Evolutionary conservation across 2,329 filamentous ascomycete species (phyloP), one percentile per base, ranked within the genome.

Genomic region (Bipolaris gigantea): DNA sequence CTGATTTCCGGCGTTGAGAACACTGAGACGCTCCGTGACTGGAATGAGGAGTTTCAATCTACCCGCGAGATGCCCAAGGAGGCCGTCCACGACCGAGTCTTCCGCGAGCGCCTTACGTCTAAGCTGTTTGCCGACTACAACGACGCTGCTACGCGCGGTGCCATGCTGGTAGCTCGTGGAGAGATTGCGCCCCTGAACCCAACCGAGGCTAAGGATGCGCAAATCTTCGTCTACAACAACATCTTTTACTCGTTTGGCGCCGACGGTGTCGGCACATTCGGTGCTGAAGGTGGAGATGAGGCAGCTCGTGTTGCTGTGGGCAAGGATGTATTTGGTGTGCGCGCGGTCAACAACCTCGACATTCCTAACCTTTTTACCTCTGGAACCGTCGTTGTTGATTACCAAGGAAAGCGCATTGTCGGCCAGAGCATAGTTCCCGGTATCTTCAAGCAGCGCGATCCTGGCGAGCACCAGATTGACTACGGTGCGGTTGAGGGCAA

Each of bases 141-240:
- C 60, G 94, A 99, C 72, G 93, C 94, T 42, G 94, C 95, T 51
- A 89, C 92, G 36, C 87, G 91, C 57, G 94, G 94, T 58, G 93
- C 94, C 30, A 89, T 97, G 41, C 81, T 97, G 63, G 93, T 99
- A 49, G 93, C 92, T 21, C 85, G 90, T 53, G 94, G 94, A 49
- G 94, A 99, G 74, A 89, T 99, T 60, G 87, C 92, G 18, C 91
- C 94, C 6, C 79, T 99, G 50, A 99, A 99, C 78, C 95, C 94
- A 6, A 97, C 93, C 0, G 94, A 99, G 77, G 87, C 83, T 60
- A 85, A 83, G 63, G 93, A 99, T 73, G 94, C 94, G 4, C 94
- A 99, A 74, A 99, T 99, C 62, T 99, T 96, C 69, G 93, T 99
- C 21, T 97, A 97, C 81, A 97, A 97, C 81, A 99, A 99, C 77